Conservation (phyloP, 176 grass and related monocot genomes). For the Bonia amplexicaulis region DNA sequence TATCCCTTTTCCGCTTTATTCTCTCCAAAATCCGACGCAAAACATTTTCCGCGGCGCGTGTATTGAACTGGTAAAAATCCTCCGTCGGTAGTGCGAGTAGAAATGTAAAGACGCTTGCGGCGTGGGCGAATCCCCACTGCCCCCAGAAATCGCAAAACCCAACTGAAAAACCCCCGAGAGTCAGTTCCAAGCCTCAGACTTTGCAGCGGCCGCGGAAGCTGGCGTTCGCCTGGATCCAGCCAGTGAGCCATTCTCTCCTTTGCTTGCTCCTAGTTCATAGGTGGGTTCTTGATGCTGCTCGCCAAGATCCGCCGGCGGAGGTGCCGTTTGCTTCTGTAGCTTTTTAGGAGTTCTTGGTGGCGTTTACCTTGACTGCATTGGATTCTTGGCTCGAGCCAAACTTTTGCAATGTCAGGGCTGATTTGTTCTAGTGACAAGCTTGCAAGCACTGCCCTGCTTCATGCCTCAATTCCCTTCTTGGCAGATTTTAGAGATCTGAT, state of each 20-base stretch:
- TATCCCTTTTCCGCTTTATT: conserved; percentile 15
- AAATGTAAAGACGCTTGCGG: neutral
- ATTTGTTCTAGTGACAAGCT: neutral
- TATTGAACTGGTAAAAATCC: neutral
- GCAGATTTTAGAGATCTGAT: conserved; percentile 22
- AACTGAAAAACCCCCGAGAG: neutral
- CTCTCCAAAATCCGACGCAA: neutral
- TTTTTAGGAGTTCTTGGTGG: neutral
- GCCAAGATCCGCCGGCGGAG: neutral
- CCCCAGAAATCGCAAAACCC: conserved; percentile 3
- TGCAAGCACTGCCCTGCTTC: neutral
- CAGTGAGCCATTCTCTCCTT: neutral
- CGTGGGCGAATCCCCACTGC: conserved; percentile 31
- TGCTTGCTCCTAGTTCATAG: neutral
- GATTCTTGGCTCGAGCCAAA: neutral
- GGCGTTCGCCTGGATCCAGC: neutral
- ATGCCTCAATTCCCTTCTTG: neutral
- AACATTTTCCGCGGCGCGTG: neutral
- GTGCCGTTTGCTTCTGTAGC: neutral
- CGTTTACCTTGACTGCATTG: neutral
- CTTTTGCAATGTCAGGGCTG: neutral
- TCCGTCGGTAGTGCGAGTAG: conserved; percentile 21
- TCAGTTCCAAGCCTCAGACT: neutral
- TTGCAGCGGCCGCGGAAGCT: neutral
- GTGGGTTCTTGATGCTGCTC: neutral